Evolutionary conservation across 331 rosid species (phyloP).

Genomic region (Pyracantha coccinea): DNA sequence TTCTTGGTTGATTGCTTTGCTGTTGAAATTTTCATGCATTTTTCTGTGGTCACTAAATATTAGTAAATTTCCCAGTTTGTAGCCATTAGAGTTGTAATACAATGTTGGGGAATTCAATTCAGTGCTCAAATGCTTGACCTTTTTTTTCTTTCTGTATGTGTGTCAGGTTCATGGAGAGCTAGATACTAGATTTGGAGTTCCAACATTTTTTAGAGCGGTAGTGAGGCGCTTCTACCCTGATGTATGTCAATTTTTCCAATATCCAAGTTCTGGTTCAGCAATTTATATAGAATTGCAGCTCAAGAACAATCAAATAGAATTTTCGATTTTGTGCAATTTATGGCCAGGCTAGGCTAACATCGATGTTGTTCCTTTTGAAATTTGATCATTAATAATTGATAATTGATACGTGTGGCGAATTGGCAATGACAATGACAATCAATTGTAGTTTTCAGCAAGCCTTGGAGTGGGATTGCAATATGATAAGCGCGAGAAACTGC

Average conservation of each 20-base stretch:
- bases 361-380: not conserved
- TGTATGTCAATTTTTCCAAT: conserved; percentile 27
- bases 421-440: not conserved
- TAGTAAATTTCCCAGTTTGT: not conserved
- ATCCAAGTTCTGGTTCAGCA: not conserved
- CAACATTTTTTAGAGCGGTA: conserved; percentile 36
- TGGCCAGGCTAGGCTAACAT: not conserved
- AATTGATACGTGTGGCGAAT: not conserved
- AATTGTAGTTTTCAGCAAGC: conserved; percentile 61
- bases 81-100: not conserved
- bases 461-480: conserved; percentile 63
- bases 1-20: not conserved
- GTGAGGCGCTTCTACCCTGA: conserved; percentile 58
- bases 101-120: not conserved
- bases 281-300: not conserved
- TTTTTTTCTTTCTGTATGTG: not conserved
- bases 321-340: not conserved
- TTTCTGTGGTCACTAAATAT: not conserved
- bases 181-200: conserved; percentile 64
- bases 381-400: not conserved
- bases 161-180: conserved; percentile 71
- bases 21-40: not conserved
- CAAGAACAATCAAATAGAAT: not conserved
- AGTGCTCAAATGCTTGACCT: not conserved
- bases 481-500: conserved; percentile 47